These are phyloP conservation scores for Penicillium simplicissimum DNA, from an alignment of 495 filamentous ascomycete species.

Conservation along the genomic window DNA sequence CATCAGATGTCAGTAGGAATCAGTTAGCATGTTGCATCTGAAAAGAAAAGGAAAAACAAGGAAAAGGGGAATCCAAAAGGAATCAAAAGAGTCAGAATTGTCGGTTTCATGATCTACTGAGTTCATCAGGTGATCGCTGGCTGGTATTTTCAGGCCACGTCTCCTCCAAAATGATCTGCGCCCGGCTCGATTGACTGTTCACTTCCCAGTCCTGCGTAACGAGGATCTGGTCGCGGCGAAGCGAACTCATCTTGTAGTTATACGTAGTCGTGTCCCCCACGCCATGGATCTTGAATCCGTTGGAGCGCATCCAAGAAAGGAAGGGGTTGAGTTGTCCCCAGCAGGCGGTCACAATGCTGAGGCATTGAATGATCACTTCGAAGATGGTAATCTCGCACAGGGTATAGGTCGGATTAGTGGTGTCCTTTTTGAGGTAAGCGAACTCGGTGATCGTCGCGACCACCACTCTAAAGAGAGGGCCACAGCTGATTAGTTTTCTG, in stretches of 20 bases:
- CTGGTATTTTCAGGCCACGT: neutral
- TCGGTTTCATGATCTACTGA: slow-evolving; percentile 2
- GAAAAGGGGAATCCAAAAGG: neutral
- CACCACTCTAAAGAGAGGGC: neutral
- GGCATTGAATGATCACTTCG: slow-evolving; percentile 21
- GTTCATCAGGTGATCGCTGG: slow-evolving; percentile 6
- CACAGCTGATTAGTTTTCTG: slow-evolving; percentile 20
- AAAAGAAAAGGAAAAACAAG: neutral
- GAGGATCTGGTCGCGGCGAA: slow-evolving; percentile 12
- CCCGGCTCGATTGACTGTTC: slow-evolving; percentile 25
- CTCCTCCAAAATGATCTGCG: slow-evolving; percentile 21
- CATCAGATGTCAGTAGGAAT: neutral
- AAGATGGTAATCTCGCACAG: slow-evolving; percentile 23
- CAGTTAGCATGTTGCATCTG: neutral
- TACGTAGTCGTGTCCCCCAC: neutral
- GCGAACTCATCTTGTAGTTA: slow-evolving; percentile 2
- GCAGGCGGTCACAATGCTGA: slow-evolving; percentile 30
- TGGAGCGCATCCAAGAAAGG: slow-evolving; percentile 27
- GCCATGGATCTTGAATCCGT: slow-evolving; percentile 17
- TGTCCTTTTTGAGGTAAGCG: slow-evolving; percentile 11
- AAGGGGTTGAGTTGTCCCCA: slow-evolving; percentile 35
- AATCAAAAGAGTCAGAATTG: neutral
- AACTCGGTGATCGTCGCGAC: slow-evolving; percentile 21
- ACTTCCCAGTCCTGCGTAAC: slow-evolving; percentile 28
- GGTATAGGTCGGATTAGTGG: slow-evolving; percentile 27